Evolutionary conservation across 2,329 filamentous ascomycete species (phyloP), one percentile per base, ranked within the genome.

Genomic region (Verticillium nonalfalfae): DNA sequence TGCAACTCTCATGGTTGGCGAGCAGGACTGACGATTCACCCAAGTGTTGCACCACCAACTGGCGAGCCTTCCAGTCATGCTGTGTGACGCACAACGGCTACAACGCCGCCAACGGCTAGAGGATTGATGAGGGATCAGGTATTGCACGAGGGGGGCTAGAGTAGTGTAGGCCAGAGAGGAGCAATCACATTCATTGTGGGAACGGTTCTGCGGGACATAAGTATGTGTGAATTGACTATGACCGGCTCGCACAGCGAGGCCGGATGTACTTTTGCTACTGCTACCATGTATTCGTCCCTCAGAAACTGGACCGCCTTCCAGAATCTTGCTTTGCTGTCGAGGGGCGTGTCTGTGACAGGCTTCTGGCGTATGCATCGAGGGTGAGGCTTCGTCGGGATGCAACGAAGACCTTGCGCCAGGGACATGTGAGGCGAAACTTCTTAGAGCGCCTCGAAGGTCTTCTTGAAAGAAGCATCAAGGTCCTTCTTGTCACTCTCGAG

Each of bases 401-500:
- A 31, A 5, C 26, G 26, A 31, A 31, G 26, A 31, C 26, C 26
- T 4, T 31, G 5, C 4, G 26, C 26, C 26, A 3, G 26, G 26
- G 26, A 5, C 2, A 4, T 31, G 26, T 31, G 26, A 31, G 26
- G 26, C 26, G 2, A 31, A 31, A 31, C 26, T 18, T n/a, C n/a
- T 52, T 57, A 57, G n/a, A 57, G 55, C 5, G 5, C 14, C 13
- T n/a, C 15, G n/a, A 57, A 57, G 14, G 35, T 36, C 34, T 38
- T 21, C 2, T 57, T 21, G 33, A 57, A 57, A 31, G 55, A 38
- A 6, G 13, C 55, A 14, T 58, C 52, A 31, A 59, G 31, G 39
- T 66, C 61, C 56, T 45, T 26, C 59, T 62, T 63, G 26, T 57
- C 55, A 2, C 6, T 9, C 33, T 21, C 21, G 34, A 67, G 62